Evolutionary conservation across 768 basidiomycete genomes (phyloP).

Genomic region (Holtermanniella nyarrowii): DNA sequence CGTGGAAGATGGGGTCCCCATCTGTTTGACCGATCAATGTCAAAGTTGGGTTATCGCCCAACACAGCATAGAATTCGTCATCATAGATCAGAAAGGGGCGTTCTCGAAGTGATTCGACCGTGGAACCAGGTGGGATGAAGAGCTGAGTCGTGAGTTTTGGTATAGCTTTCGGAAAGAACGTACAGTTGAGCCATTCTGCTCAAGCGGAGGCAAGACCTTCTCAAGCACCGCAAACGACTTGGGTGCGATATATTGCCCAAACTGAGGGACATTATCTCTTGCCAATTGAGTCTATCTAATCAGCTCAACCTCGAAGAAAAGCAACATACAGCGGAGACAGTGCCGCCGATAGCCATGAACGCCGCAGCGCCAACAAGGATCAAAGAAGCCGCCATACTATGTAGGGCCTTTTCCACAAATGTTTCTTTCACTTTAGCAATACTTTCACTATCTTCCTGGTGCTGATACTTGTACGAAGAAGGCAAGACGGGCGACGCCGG

Average conservation of each 20-base stretch:
- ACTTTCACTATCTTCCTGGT: no score
- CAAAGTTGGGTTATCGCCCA: slow-evolving; percentile 53
- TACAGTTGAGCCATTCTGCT: slow-evolving; percentile 16
- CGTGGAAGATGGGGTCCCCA: slow-evolving; percentile 64
- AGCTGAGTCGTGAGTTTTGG: slow-evolving; percentile 13
- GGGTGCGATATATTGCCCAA: slow-evolving; percentile 24
- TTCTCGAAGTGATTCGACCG: slow-evolving; percentile 45
- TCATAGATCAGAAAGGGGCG: slow-evolving; percentile 50
- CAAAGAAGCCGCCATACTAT: no score
- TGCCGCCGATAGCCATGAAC: no score
- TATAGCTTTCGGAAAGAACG: slow-evolving; percentile 1
- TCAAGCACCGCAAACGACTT: slow-evolving; percentile 17
- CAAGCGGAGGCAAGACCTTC: slow-evolving; percentile 14
- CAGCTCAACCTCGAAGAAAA: no score
- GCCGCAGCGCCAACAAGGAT: no score
- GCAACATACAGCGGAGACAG: no score
- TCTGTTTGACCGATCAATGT: slow-evolving; percentile 53
- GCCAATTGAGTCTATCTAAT: no score
- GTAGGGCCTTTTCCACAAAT: no score
- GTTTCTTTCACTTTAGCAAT: no score
- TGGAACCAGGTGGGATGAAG: slow-evolving; percentile 52
- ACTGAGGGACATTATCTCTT: neutral
- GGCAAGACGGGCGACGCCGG: no score
- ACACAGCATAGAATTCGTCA: slow-evolving; percentile 50
- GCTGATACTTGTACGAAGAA: no score